phyloP scores from a whole-genome alignment of 2,329 filamentous ascomycete species.

The Colletotrichum tamarilloi region DNA sequence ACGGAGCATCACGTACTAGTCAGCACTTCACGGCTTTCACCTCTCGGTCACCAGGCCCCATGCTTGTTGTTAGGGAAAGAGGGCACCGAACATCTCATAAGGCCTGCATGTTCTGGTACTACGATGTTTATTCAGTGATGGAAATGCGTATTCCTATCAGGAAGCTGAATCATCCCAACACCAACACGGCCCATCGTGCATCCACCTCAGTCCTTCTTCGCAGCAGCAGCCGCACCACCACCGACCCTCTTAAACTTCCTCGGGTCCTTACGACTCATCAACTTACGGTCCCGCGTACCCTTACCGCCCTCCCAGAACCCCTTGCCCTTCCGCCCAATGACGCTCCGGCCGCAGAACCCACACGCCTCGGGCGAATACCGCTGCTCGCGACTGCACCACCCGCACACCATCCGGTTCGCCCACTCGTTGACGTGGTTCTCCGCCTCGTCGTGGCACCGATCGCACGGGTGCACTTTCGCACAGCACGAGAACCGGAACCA shows the following conservation, averaged over 20 bases:
- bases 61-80: too few relatives aligned
- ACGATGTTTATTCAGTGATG: too few relatives aligned
- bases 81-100: too few relatives aligned
- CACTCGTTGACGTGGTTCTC: conserved; percentile 82
- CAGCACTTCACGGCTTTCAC: too few relatives aligned
- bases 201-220: conserved; percentile 45
- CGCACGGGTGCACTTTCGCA: conserved; percentile 68
- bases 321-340: conserved; percentile 72
- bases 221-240: conserved; percentile 48
- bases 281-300: conserved; percentile 76
- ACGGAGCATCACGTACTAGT: too few relatives aligned
- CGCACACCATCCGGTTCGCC: conserved; percentile 86
- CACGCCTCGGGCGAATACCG: conserved; percentile 82
- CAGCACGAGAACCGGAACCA: conserved; percentile 77
- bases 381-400: conserved; percentile 84
- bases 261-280: conserved; percentile 82
- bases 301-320: conserved; percentile 93
- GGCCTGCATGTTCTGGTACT: too few relatives aligned
- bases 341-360: conserved; percentile 75
- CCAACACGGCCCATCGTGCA: background rate
- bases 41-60: too few relatives aligned
- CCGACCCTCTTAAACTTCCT: conserved; percentile 76
- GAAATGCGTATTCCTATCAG: too few relatives aligned
- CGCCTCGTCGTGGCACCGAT: conserved; percentile 79
- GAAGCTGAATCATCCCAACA: too few relatives aligned